Base-by-base conservation (phyloP, 768 basidiomycete genomes). In the Lanmaoa rubissima region DNA sequence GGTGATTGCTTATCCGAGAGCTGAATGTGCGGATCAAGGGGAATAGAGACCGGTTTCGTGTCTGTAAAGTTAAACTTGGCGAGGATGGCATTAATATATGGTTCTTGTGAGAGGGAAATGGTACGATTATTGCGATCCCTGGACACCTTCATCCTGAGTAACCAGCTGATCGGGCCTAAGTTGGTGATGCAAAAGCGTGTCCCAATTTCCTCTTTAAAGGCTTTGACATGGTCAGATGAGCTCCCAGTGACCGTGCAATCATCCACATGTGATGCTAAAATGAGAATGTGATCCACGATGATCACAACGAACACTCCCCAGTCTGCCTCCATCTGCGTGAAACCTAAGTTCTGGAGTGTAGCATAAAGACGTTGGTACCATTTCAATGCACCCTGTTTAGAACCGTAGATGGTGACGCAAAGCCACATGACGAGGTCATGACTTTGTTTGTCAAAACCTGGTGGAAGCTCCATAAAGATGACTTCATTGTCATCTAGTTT, bases 41-140 rank as follows among this genome's bases (percentile, higher is more conserved):
- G 48, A 1, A 50, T 48, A 0, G 16, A 6, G 17, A 45, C 31
- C 0, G 49, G 54, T 28, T 55, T 59, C 1, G 2, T 1, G 2
- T 59, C 39, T 0, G n/a, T 5, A 17, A 56, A 56, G 11, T 59
- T 43, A 5, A 26, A 26, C 14, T 43, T 43, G 0, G 24, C 9
- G 1, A 43, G 24, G 1, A 43, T 43, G 0, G 3, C 8, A 1
- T 24, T 43, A 4, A 16, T 3, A 10, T 43, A 43, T 0, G 7
- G 11, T 1, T 59, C 28, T 10, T 46, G 45, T 4, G n/a, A 32
- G 3, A 32, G 10, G 2, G 45, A 46, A 2, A 46, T 46, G 0
- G 17, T 31, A 2, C 1, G 5, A 1, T 6, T 31, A 3, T 2
- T 3, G 0, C 1, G 19, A 3, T 48, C 3, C 0, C 2, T 3